These are phyloP conservation scores for Chrysanthemum makinoi DNA, from an alignment of 129 eudicot genomes.

Conservation along the genomic window DNA sequence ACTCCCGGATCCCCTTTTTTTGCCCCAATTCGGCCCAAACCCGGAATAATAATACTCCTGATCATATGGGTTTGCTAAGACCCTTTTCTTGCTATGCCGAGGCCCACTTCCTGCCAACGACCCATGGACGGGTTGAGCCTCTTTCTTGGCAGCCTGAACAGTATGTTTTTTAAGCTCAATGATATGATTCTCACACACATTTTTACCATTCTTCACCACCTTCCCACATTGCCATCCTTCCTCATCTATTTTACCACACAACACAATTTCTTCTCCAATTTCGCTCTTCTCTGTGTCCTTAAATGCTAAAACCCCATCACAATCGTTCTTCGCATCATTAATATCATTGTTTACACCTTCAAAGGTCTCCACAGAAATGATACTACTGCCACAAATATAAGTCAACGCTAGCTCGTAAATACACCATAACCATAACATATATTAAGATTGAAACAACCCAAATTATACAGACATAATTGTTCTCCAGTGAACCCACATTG, in stretches of 20 bases:
- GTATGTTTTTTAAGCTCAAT: constrained; percentile 9
- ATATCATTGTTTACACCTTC: not conserved
- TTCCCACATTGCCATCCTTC: constrained; percentile 57
- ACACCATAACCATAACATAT: no score
- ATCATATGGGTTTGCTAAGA: constrained; percentile 32
- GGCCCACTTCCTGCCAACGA: not conserved
- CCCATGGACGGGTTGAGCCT: not conserved
- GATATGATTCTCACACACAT: constrained; percentile 45
- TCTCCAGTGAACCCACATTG: no score
- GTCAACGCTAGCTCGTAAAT: no score
- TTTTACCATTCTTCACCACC: constrained; percentile 32
- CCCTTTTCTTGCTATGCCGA: not conserved
- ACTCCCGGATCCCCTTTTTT: constrained; percentile 38
- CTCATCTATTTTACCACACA: constrained; percentile 41
- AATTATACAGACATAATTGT: no score
- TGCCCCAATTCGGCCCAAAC: constrained; percentile 84
- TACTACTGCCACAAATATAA: no score
- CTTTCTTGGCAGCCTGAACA: constrained; percentile 19
- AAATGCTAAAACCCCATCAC: constrained; percentile 2
- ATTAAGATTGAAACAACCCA: no score
- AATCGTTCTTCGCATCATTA: not conserved
- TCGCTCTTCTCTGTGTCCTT: constrained; percentile 7
- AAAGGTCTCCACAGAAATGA: not conserved
- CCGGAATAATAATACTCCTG: constrained; percentile 62
- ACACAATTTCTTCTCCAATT: constrained; percentile 14